Percentiles rank a stretch among this genome's conserved stretches.
phyloP scores from a whole-genome alignment of 2,329 filamentous ascomycete species.

The Raffaelea albimanens region DNA sequence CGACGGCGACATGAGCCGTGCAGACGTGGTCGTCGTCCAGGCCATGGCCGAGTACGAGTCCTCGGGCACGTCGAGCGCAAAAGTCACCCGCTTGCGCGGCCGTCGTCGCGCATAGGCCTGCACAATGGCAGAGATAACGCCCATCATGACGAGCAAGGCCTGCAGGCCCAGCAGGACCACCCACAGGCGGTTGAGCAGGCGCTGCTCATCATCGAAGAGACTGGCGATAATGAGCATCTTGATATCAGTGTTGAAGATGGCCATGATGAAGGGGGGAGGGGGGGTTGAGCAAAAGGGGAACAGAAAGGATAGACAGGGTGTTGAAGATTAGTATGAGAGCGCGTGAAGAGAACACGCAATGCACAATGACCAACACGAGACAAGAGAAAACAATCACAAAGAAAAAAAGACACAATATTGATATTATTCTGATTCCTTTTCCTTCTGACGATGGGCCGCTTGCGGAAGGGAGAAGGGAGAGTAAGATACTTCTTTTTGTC shows the following conservation, averaged over 20 bases:
- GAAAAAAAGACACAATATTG: too few species aligned
- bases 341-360: too few species aligned
- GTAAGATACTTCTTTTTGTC: too few species aligned
- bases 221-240: constrained; percentile 12
- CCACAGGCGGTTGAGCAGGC: constrained; percentile 21
- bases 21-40: background rate
- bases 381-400: too few species aligned
- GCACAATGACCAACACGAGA: too few species aligned
- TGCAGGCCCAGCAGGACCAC: constrained; percentile 19
- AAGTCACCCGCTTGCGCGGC: constrained; percentile 1
- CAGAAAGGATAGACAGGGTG: background rate
- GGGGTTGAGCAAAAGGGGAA: background rate
- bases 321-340: too few species aligned
- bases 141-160: constrained; percentile 17
- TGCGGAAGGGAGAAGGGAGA: too few species aligned
- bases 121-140: constrained; percentile 7
- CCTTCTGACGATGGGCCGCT: too few species aligned
- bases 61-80: background rate
- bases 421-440: background rate
- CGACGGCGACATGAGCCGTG: background rate
- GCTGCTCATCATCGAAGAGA: constrained; percentile 18
- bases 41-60: background rate
- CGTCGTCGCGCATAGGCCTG: background rate
- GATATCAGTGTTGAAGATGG: background rate
- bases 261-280: background rate